phyloP scores from a whole-genome alignment of 345 rosid species.

The Gossypium stocksii region DNA sequence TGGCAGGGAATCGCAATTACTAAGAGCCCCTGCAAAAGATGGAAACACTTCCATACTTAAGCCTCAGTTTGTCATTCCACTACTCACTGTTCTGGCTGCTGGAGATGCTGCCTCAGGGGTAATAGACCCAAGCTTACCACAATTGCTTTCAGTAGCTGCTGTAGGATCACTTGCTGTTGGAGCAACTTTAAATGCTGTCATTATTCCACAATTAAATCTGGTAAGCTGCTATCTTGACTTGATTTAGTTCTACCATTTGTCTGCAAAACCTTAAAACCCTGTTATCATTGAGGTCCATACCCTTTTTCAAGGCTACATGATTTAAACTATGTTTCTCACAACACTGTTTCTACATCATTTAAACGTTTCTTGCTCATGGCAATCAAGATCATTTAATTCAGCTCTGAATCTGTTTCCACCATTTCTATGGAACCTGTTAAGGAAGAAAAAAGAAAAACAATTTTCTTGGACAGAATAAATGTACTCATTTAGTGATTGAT shows the following conservation, averaged over 20 bases:
- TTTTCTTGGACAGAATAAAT: slow-evolving; percentile 6
- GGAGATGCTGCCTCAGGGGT: slow-evolving; percentile 91
- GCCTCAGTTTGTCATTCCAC: slow-evolving; percentile 61
- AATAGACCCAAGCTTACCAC: slow-evolving; percentile 86
- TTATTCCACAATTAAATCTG: slow-evolving; percentile 66
- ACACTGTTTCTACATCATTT: background rate
- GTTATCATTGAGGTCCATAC: slow-evolving; percentile 5
- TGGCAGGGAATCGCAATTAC: slow-evolving; percentile 54
- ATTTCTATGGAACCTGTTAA: background rate
- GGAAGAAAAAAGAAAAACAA: background rate
- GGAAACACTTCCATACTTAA: slow-evolving; percentile 49
- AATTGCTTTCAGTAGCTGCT: slow-evolving; percentile 67
- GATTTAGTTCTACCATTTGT: background rate
- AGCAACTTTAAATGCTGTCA: slow-evolving; percentile 57
- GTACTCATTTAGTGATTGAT: slow-evolving; percentile 9
- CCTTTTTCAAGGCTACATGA: background rate
- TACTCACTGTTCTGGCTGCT: slow-evolving; percentile 69
- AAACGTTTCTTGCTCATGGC: background rate
- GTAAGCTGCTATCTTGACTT: slow-evolving; percentile 29
- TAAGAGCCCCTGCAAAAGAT: slow-evolving; percentile 74
- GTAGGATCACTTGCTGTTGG: slow-evolving; percentile 69
- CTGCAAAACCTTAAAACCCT: background rate
- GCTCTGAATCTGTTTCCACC: background rate
- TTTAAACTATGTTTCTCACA: background rate
- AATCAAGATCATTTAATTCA: background rate